A percentile compares a stretch with the other conserved stretches of the same genome.
Evolutionary conservation across 2,329 filamentous ascomycete genomes (phyloP).

Genomic region (Sporothrix inflata): DNA sequence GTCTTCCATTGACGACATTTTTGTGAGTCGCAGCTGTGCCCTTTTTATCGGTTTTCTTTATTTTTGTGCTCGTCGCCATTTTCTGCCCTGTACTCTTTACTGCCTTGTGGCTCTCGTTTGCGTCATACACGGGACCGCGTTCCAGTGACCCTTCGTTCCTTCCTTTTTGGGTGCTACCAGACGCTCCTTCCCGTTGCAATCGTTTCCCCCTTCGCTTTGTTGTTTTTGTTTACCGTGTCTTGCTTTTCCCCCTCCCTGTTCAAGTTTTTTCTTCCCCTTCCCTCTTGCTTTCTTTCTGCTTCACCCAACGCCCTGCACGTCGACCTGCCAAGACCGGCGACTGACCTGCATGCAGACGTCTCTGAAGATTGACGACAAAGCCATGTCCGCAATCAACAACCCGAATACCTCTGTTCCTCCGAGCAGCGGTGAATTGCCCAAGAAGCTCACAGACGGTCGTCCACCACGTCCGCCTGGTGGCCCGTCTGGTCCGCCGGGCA

Average conservation of each 20-base stretch:
- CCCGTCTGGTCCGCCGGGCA: slow-evolving; percentile 32
- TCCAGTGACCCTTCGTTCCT: slow-evolving; percentile 22
- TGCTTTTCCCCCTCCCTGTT: slow-evolving; percentile 35
- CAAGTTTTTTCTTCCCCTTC: not conserved
- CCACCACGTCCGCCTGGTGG: slow-evolving; percentile 38
- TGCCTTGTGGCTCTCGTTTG: slow-evolving; percentile 11
- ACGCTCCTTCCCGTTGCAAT: slow-evolving; percentile 18
- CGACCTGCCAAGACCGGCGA: not conserved
- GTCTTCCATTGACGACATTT: slow-evolving; percentile 30
- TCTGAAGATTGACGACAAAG: slow-evolving; percentile 66
- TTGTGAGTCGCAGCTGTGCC: slow-evolving; percentile 18
- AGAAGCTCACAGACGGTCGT: slow-evolving; percentile 1
- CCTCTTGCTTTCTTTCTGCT: slow-evolving; percentile 16
- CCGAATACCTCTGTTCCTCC: slow-evolving; percentile 3
- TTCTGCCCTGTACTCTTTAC: not conserved
- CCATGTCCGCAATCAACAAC: slow-evolving; percentile 24
- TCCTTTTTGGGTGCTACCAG: slow-evolving; percentile 1
- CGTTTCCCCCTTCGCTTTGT: not conserved
- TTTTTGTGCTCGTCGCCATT: not conserved
- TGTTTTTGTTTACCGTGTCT: slow-evolving; percentile 36
- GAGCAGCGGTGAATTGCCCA: slow-evolving; percentile 33
- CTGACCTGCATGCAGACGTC: slow-evolving; percentile 57
- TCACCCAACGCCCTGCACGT: slow-evolving; percentile 24
- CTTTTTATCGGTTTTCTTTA: not conserved
- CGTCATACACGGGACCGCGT: slow-evolving; percentile 13